phyloP scores from a whole-genome alignment of 2,329 filamentous ascomycete genomes.

The Fusarium graminum region DNA sequence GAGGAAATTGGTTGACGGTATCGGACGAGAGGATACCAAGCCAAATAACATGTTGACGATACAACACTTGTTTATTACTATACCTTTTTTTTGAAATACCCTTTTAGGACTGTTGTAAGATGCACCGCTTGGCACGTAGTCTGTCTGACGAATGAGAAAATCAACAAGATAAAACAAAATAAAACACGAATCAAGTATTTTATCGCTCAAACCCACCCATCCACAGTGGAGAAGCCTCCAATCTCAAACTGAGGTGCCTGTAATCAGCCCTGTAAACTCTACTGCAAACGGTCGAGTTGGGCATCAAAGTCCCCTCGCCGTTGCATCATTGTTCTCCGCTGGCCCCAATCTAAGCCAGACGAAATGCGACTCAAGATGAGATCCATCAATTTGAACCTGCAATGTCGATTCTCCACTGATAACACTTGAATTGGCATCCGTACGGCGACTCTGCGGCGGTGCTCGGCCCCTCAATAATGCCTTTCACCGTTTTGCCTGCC shows the following conservation, averaged over 20 bases:
- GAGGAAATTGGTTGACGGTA: conserved; percentile 11
- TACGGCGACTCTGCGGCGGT: conserved; percentile 36
- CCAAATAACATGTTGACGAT: conserved; percentile 3
- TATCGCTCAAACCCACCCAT: conserved; percentile 25
- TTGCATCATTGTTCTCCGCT: conserved; percentile 36
- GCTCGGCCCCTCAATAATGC: conserved; percentile 39
- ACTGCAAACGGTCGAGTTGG: conserved; percentile 30
- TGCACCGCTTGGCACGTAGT: neutral
- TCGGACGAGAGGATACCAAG: conserved; percentile 1
- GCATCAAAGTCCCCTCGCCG: conserved; percentile 25
- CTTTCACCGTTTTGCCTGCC: conserved; percentile 15
- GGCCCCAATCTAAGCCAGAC: conserved; percentile 20
- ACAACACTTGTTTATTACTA: neutral
- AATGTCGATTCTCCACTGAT: conserved; percentile 33
- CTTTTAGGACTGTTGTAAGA: neutral
- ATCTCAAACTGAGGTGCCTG: conserved; percentile 13
- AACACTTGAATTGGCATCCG: conserved; percentile 11
- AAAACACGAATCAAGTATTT: conserved; percentile 19
- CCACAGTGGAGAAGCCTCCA: conserved; percentile 16
- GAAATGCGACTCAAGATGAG: conserved; percentile 4
- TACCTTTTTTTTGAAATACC: neutral
- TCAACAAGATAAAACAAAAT: neutral
- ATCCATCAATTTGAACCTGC: neutral
- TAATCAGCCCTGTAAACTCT: conserved; percentile 38
- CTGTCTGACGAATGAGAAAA: conserved; percentile 20